Evolutionary conservation across 2,329 filamentous ascomycete genomes (phyloP), one percentile per base, ranked within the genome.

Genomic region (Aspergillus japonicus): DNA sequence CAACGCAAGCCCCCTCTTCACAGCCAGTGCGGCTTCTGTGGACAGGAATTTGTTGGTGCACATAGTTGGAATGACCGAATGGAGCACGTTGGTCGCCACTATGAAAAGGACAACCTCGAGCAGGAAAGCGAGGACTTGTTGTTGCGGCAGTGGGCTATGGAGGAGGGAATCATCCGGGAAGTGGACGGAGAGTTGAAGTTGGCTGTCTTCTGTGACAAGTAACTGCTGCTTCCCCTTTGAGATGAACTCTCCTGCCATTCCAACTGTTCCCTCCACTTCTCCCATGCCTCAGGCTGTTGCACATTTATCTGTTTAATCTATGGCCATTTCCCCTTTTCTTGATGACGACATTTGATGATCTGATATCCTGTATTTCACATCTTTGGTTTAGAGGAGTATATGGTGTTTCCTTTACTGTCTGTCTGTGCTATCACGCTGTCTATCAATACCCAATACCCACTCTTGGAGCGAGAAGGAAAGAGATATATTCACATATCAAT

Each of bases 51-150:
- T 69, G 73, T 79, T 5, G 90, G 89, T 0, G 62, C 71, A 0
- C 82, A 80, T 5, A 86, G 86, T 11, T 96, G 92, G 92, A 89
- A 95, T 60, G 83, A 88, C 59, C 83, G 90, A 24, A 91, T 96
- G 87, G 93, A 97, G 74, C 93, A 97, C 75, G 85, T 96, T 2
- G 91, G 90, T 0, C 83, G 85, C 60, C 93, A 97, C 73, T 82
- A 94, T 50, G 91, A 95, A 75, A 88, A 88, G 64, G 72, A 73
- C 7, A 64, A 75, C 55, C 44, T 65, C 29, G 57, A 70, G n/a
- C 47, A 52, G 42, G 66, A 77, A 66, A 52, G 64, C 6, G 67
- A 82, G 73, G 73, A 80, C 75, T 49, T 77, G 69, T 75, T 67
- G 4, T 63, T 80, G 44, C 66, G 69, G 39, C 66, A 73, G 4